Evolutionary conservation across 768 basidiomycete genomes (phyloP).

Genomic region (Boletus vinaceobasis): DNA sequence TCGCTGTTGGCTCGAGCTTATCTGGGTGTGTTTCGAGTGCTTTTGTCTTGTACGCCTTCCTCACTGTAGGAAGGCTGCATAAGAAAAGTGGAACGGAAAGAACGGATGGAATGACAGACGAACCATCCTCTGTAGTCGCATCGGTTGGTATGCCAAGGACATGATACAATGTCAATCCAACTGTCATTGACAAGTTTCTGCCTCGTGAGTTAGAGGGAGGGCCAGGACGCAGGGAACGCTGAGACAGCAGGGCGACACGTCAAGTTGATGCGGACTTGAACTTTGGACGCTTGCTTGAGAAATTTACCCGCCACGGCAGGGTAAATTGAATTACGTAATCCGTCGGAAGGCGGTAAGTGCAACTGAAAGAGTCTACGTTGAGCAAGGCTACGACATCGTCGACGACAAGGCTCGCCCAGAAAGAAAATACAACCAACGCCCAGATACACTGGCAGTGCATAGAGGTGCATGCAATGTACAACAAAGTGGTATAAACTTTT

Average conservation of each 20-base stretch:
- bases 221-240: background rate
- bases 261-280: background rate
- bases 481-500: background rate
- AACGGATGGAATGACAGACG: slow-evolving; percentile 14
- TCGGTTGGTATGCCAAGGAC: slow-evolving; percentile 44
- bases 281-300: background rate
- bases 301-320: background rate
- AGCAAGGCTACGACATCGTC: background rate
- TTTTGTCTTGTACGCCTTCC: slow-evolving; percentile 63
- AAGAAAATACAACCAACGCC: background rate
- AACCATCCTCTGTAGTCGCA: slow-evolving; percentile 53
- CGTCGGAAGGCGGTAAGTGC: background rate
- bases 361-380: too few relatives aligned
- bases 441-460: too few relatives aligned
- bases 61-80: slow-evolving; percentile 35
- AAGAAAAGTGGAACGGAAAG: background rate
- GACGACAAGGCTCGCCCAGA: background rate
- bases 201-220: background rate
- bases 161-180: slow-evolving; percentile 38
- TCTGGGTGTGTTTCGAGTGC: slow-evolving; percentile 74
- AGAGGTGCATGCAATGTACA: background rate
- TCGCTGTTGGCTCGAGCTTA: slow-evolving; percentile 56
- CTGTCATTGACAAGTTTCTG: slow-evolving; percentile 20
- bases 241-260: background rate
- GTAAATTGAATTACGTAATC: background rate